These are phyloP conservation scores for Entomophthora muscae DNA, from an alignment of 371 early-diverging fungal genomes.

Conservation along the genomic window DNA sequence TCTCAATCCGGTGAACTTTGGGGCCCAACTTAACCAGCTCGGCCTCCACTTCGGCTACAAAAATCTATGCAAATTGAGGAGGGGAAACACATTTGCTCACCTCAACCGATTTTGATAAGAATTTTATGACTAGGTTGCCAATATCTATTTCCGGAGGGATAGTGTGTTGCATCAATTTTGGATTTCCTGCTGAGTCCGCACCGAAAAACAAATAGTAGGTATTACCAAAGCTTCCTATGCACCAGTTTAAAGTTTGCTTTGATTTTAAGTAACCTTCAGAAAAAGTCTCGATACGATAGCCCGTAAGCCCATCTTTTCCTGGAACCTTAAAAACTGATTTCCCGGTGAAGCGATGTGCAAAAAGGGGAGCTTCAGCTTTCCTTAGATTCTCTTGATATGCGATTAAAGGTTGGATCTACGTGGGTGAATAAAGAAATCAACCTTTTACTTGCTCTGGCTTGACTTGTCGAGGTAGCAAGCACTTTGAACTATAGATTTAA, in stretches of 20 bases:
- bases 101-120: background rate
- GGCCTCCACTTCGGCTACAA: background rate
- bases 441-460: background rate
- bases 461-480: background rate
- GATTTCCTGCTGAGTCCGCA: background rate
- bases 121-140: background rate
- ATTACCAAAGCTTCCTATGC: background rate
- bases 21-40: background rate
- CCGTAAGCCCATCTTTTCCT: background rate
- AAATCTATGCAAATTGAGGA: background rate
- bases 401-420: background rate
- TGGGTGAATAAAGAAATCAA: background rate
- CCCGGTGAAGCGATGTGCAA: background rate
- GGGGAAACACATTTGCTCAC: background rate
- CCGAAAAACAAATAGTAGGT: background rate
- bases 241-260: background rate
- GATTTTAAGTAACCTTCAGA: background rate
- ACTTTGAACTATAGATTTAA: background rate
- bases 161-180: background rate
- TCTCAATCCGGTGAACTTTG: background rate
- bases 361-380: background rate
- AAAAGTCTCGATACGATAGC: background rate
- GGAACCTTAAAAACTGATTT: background rate
- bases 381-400: background rate
- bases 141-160: background rate